Evolutionary conservation across 1,284 basidiomycete species (phyloP), one percentile per base, ranked within the genome.

Genomic region (Moniliophthora roreri): DNA sequence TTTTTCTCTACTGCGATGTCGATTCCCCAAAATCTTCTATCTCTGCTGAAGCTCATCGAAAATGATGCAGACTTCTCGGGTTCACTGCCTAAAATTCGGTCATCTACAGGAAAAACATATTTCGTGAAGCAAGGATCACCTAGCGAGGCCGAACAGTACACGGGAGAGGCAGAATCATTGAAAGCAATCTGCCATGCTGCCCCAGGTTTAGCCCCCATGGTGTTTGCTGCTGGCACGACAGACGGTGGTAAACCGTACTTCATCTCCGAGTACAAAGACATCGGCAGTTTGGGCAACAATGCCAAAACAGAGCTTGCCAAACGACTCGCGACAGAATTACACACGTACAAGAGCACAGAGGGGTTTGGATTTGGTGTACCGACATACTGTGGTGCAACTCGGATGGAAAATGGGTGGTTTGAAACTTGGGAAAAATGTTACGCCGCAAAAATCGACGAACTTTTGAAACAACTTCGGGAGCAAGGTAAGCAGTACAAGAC

Each of bases 341-440:
- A 91, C 56, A 63, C 62, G 6, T 74, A 79, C 64, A 73, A 75
- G 62, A 85, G 79, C 57, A 59, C 65, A 13, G 69, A 79, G 1
- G 81, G 81, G 2, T 94, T 84, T 66, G 92, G 92, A 1, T 94
- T 94, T 62, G 67, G 71, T 1, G 79, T 90, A 6, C 85, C 89
- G 0, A 94, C 92, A 7, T 90, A 85, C 67, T 95, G 92, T 60
- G 92, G 92, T 2, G 78, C 76, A 6, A 94, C 91, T 4, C 79
- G 83, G 54, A 78, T 91, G 62, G 77, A 82, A 53, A 93, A 93
- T 60, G 87, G 87, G 7, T 89, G 86, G 85, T 85, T 77, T 62
- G 69, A 79, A 47, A 84, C 78, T 0, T 93, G 90, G 91, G 82
- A 86, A 52, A 74, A 79, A 53, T 87, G 83, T 62, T 94, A 83